Percentiles rank a stretch among this genome's conserved stretches.
phyloP scores from a whole-genome alignment of 2,329 filamentous ascomycete species.

The Alternaria gansuensis region DNA sequence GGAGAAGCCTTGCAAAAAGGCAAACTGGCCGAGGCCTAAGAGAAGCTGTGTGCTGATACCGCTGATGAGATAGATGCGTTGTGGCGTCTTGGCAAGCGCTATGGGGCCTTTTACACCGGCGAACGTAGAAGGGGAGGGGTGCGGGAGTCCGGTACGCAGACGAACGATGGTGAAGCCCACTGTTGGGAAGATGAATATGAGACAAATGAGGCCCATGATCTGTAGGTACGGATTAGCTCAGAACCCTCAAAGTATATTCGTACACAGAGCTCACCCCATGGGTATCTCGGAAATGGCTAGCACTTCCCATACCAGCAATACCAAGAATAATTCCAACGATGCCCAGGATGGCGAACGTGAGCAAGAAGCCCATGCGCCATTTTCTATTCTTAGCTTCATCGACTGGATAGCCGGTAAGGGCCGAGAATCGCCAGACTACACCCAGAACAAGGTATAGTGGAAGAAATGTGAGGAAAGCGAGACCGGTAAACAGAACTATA shows the following conservation, averaged over 20 bases:
- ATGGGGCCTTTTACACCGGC: conserved; percentile 33
- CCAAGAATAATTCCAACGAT: conserved; percentile 35
- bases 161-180: conserved; percentile 30
- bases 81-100: conserved; percentile 34
- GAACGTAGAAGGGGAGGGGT: conserved; percentile 31
- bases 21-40: conserved; percentile 34
- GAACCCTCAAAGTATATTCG: neutral
- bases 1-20: conserved; percentile 34
- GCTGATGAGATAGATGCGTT: conserved; percentile 37
- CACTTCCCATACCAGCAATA: conserved; percentile 39
- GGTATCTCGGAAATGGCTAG: conserved; percentile 34
- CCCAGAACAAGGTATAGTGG: conserved; percentile 40
- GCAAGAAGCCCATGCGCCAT: conserved; percentile 37
- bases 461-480: conserved; percentile 40
- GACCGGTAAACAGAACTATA: conserved; percentile 31
- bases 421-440: conserved; percentile 37
- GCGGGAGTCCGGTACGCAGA: conserved; percentile 33
- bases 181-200: conserved; percentile 34
- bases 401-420: conserved; percentile 36
- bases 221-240: conserved; percentile 10
- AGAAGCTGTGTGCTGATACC: conserved; percentile 30
- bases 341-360: conserved; percentile 29
- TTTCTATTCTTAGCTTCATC: conserved; percentile 37
- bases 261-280: conserved; percentile 33
- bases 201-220: conserved; percentile 38